Conservation (phyloP, 805 yeast genomes). For the Sungouiozyma intestinalis region DNA sequence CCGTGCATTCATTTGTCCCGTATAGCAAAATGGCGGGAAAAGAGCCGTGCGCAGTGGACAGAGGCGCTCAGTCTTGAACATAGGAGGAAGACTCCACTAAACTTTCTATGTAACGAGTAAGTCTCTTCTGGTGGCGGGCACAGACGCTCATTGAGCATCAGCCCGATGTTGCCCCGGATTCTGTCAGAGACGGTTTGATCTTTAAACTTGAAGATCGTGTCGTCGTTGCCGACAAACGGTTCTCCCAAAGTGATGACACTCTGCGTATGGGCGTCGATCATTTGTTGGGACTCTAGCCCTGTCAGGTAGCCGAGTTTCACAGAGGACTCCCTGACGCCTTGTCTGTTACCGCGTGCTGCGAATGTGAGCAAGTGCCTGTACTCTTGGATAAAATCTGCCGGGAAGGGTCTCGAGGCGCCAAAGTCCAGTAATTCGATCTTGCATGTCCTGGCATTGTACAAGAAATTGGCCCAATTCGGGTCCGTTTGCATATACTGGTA, state of each 20-base stretch:
- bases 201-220: constrained; percentile 52
- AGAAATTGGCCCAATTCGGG: constrained; percentile 97
- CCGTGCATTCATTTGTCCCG: constrained; percentile 2
- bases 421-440: constrained; percentile 85
- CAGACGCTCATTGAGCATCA: constrained; percentile 84
- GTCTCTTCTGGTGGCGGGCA: constrained; percentile 99
- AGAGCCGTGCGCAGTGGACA: constrained; percentile 71
- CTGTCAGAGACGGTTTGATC: constrained; percentile 89
- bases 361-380: constrained; percentile 67
- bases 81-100: constrained; percentile 85
- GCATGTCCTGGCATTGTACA: constrained; percentile 60
- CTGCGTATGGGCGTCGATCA: constrained; percentile 89
- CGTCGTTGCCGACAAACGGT: constrained; percentile 55
- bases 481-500: constrained; percentile 96
- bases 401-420: constrained; percentile 85
- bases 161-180: constrained; percentile 74
- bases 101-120: constrained; percentile 87
- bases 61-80: constrained; percentile 79
- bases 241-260: constrained; percentile 87
- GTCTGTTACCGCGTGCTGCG: constrained; percentile 60
- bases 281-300: constrained; percentile 76
- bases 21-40: constrained; percentile 62
- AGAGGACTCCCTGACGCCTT: constrained; percentile 53
- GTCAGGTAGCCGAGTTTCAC: constrained; percentile 76
- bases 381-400: constrained; percentile 52